A percentile compares a stretch with the other conserved stretches of the same genome.
These are phyloP conservation scores for Labyrinthula sp. DNA, from an alignment of 352 stramenopile species.

Conservation along the genomic window DNA sequence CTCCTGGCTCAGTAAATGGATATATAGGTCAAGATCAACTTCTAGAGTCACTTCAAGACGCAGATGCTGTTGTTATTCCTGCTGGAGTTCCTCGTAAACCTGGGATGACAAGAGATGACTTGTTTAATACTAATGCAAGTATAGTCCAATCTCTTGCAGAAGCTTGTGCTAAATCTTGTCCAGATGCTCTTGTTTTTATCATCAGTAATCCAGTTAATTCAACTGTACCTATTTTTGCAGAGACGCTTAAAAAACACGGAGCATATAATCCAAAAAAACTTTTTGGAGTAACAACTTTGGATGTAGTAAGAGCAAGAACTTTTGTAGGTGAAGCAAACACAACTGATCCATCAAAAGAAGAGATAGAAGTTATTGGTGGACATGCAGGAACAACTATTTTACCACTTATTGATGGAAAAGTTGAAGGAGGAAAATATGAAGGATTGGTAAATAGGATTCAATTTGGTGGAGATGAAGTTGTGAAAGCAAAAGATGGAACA, in stretches of 20 bases:
- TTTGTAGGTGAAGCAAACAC: conserved; percentile 64
- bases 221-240: conserved; percentile 92
- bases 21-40: conserved; percentile 36
- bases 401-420: conserved; percentile 77
- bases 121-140: conserved; percentile 79
- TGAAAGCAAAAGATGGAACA: conserved; percentile 84
- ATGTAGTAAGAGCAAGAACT: conserved; percentile 87
- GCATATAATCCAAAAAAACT: conserved; percentile 58
- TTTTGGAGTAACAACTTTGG: conserved; percentile 92
- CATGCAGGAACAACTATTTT: conserved; percentile 98
- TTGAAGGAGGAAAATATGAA: conserved; percentile 48
- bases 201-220: conserved; percentile 99
- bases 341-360: conserved; percentile 44
- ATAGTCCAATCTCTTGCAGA: conserved; percentile 87
- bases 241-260: conserved; percentile 83
- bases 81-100: conserved; percentile 96
- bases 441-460: conserved; percentile 85
- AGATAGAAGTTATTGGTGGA: conserved; percentile 87
- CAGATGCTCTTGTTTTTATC: conserved; percentile 80
- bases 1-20: conserved; percentile 33
- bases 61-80: conserved; percentile 94
- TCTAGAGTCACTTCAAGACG: conserved; percentile 41
- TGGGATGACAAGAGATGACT: conserved; percentile 73
- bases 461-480: conserved; percentile 84
- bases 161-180: conserved; percentile 76